Base-by-base conservation (phyloP, 192 early-diverging fungal genomes). In the Polychytrium aggregatum region DNA sequence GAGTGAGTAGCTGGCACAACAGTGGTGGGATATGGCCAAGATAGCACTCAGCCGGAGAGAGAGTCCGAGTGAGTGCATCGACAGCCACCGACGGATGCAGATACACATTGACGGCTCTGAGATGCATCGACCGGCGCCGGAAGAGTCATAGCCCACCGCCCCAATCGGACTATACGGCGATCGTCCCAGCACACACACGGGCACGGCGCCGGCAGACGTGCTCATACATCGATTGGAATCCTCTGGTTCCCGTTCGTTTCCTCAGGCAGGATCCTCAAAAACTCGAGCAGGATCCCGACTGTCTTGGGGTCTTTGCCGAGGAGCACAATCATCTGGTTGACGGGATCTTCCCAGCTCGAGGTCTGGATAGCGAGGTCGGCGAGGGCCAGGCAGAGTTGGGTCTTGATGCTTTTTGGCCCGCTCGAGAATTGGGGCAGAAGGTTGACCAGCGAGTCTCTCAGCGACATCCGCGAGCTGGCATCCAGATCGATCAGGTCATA, bases 201-300 rank as follows among this genome's bases (percentile, higher is more conserved):
- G n/a, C n/a, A n/a, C n/a, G n/a, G n/a, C 26, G n/a, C n/a, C n/a
- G n/a, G n/a, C n/a, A n/a, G n/a, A n/a, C n/a, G 38, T 24, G 17
- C 25, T 0, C 26, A 13, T 40, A 56, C 37, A 25, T 58, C 53
- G 37, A 69, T 53, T 24, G 22, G 47, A 25, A 59, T 78, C 60
- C 68, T 82, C 64, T 33, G 74, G 61, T 83, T 86, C 22, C 65
- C 58, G 35, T 64, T 68, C 9, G 85, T 68, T 64, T 98, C 91
- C 53, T 95, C 90, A 13, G 92, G 90, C 22, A 98, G 63, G 28
- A 88, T 82, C 13, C 77, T 79, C 34, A 93, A 57, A 50, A 94
- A 87, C 53, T 88, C 85, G 7, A 95, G 52, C 50, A 94, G 60
- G 36, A 78, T 75, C 0, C 59, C 54, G 21, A 85, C 71, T 24